Evolutionary conservation across 2,329 filamentous ascomycete species (phyloP), one percentile per base, ranked within the genome.

Genomic region (Aspergillus arachidicola): DNA sequence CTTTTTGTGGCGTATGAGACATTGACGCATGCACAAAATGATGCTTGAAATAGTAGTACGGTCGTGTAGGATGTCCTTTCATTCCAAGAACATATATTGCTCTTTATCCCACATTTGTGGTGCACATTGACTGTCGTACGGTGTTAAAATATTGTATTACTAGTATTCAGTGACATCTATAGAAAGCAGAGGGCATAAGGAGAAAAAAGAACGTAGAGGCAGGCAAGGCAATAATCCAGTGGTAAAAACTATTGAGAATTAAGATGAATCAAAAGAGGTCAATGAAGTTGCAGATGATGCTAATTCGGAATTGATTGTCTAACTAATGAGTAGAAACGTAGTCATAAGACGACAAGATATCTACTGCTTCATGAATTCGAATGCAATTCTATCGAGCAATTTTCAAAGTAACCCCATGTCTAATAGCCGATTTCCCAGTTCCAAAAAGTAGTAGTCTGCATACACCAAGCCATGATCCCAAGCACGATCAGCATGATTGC

Each of bases 401-500:
- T 3, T 16, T 28, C 57, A 67, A 10, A 62, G 36, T 38, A 68
- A 58, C 5, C 66, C 66, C 68, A 69, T 66, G 5, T 75, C 69
- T 55, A 80, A 61, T 34, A 81, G 58, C 55, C 77, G 78, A 60
- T 81, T 81, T 4, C 78, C 79, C 68, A 81, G 79, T 50, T 80
- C 76, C 21, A 81, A 55, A 23, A 80, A 67, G 58, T 75, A 81
- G 55, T 81, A 81, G 64, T 81, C 79, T 2, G 76, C 79, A 72
- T 81, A 81, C 3, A 81, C 78, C 28, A 81, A 65, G 3, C 79
- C 79, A 67, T 79, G 77, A 57, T 80, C 72, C 36, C 68, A 68
- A 45, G 78, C 78, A 53, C 76, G 74, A 60, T 68, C 70, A 54
- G 73, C 72, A 12, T 74, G 77, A 68, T 77, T 67, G 43, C 71